phyloP scores from a whole-genome alignment of 495 filamentous ascomycete genomes.

The Penicillium longicatenatum region DNA sequence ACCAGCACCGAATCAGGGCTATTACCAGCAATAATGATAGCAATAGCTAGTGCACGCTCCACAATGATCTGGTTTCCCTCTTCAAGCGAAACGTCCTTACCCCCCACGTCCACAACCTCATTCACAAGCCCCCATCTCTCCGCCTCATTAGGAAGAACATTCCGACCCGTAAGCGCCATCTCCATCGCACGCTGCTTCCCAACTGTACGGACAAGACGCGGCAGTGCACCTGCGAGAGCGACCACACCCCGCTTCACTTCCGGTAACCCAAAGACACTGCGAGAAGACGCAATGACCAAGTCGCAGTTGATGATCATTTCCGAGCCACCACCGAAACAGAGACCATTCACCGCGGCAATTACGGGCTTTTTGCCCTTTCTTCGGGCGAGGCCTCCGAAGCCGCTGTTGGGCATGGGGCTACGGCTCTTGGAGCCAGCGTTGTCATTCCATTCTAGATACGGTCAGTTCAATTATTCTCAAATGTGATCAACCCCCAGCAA shows the following conservation, averaged over 20 bases:
- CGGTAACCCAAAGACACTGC: conserved; percentile 63
- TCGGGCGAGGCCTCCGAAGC: conserved; percentile 48
- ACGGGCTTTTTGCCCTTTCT: conserved; percentile 61
- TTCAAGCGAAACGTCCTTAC: conserved; percentile 2
- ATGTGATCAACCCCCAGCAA: no score
- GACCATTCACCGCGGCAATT: conserved; percentile 72
- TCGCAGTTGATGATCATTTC: conserved; percentile 78
- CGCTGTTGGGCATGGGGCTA: conserved; percentile 24
- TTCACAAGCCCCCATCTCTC: conserved; percentile 72
- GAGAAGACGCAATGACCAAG: conserved; percentile 59
- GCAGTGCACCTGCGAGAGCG: conserved; percentile 70
- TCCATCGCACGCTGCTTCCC: conserved; percentile 74
- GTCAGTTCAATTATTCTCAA: conserved; percentile 3
- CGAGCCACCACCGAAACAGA: conserved; percentile 72
- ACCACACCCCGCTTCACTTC: conserved; percentile 74
- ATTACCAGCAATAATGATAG: conserved; percentile 47
- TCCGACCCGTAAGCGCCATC: conserved; percentile 69
- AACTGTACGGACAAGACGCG: conserved; percentile 66
- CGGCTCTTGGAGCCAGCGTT: conserved; percentile 16
- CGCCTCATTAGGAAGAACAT: conserved; percentile 59
- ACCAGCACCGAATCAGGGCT: conserved; percentile 78
- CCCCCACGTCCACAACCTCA: conserved; percentile 52
- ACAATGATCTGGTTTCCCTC: conserved; percentile 49
- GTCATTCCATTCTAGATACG: conserved; percentile 42
- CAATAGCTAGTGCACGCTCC: conserved; percentile 55